Base-by-base conservation (phyloP, 768 basidiomycete genomes). In the Pleurotus ostreatus region DNA sequence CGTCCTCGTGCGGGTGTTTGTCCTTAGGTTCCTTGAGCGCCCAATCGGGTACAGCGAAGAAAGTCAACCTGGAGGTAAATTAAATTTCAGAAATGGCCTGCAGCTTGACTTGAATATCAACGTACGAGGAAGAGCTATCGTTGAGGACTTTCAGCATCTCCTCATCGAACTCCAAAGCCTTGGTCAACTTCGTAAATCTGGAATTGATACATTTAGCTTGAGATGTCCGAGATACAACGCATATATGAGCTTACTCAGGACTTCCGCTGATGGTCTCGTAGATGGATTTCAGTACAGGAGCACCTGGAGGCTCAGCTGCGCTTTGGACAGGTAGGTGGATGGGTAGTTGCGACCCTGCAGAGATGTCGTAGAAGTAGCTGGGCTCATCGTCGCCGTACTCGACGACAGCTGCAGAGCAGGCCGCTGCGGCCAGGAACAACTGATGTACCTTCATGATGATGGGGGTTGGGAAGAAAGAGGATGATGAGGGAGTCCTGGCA, bases 21-120 rank as follows among this genome's bases (percentile, higher is more conserved):
- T 63, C 66, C 18, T 48, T 64, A 5, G 55, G 73, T 22, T 20
- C n/a, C 53, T 56, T 56, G 16, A 82, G 61, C n/a, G 73, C 79
- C 53, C 65, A 70, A 60, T 82, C 72, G 3, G 79, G 76, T 15
- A 75, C 71, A 0, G 81, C 81, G 57, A 83, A 82, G 65, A 82
- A 79, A 0, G 82, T 82, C 20, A 82, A 55, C n/a, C 80, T 82
- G 41, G 6, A 25, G 20, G 26, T 39, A 57, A 23, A 41, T 25
- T 49, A 9, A 48, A n/a, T 34, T 9, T 16, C n/a, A 26, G 9
- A 5, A 9, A 39, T 46, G 9, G 47, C 47, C n/a, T 20, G 9
- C 16, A n/a, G 47, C 18, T 16, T n/a, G 2, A 22, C 8, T 8
- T 22, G 38, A 49, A 23, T 4, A 16, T 37, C 15, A 15, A 48